Evolutionary conservation across 2,329 filamentous ascomycete genomes (phyloP).

Genomic region (Cryphonectria naterciae): DNA sequence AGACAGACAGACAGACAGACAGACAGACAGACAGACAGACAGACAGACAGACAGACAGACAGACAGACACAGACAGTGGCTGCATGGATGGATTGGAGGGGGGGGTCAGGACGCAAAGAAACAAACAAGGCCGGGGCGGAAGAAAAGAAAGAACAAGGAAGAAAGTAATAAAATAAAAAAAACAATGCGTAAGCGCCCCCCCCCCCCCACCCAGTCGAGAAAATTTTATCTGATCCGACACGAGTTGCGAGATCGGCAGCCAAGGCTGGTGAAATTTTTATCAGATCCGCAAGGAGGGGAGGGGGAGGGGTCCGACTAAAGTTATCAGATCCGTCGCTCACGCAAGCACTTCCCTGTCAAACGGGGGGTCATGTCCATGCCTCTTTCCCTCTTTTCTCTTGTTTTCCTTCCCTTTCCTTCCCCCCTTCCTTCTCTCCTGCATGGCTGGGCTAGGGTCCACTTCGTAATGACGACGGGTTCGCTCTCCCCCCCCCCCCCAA

Average conservation of each 20-base stretch:
- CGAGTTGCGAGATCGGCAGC: conserved; percentile 27
- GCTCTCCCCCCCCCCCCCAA: too few species aligned
- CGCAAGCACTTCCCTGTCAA: conserved; percentile 28
- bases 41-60: too few species aligned
- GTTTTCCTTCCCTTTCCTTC: too few species aligned
- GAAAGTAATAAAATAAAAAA: not conserved
- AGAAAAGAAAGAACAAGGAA: too few species aligned
- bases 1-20: not conserved
- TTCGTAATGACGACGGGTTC: not conserved
- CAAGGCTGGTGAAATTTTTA: conserved; percentile 22
- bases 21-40: too few species aligned
- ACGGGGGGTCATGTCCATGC: too few species aligned
- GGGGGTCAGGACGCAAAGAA: conserved; percentile 11
- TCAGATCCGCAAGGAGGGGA: conserved; percentile 27
- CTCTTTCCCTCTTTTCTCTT: too few species aligned
- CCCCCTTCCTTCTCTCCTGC: not conserved
- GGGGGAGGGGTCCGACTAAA: conserved; percentile 33
- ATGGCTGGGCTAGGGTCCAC: not conserved
- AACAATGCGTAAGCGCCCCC: not conserved
- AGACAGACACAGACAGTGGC: not conserved
- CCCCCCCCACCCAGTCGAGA: not conserved
- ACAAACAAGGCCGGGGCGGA: not conserved
- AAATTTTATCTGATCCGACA: conserved; percentile 26
- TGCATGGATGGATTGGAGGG: not conserved
- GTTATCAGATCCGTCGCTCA: conserved; percentile 40